Base-by-base conservation (phyloP, 139 green algal species). In the Astrephomene gubernaculifera region DNA sequence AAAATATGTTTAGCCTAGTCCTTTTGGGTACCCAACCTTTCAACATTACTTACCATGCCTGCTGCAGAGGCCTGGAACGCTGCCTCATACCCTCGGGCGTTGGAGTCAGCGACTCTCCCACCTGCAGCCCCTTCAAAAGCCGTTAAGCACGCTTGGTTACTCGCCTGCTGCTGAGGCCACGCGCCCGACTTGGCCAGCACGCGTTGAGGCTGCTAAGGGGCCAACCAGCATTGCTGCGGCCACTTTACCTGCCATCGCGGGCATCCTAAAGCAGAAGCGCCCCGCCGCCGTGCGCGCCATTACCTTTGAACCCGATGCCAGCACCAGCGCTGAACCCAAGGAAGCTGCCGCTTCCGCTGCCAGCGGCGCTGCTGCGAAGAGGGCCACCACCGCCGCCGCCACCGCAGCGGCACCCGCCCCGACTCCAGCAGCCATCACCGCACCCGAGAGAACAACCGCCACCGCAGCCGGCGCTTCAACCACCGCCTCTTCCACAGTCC, bases 71-170 rank as follows among this genome's bases (percentile, higher is more conserved):
- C 73, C 52, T 38, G 78, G 33, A 24, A 10, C 31, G 7, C 35
- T 31, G n/a, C 74, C 36, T 27, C 78, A 74, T 43, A 84, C 78
- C 4, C 21, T 84, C 9, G 78, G 78, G 2, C 63, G 74, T 22
- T 84, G 78, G 78, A 74, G 25, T 5, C 78, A 84, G 43, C 63
- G 63, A 19, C 61, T 84, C 0, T 74, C 78, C 6, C 78, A 84
- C 44, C 63, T 84, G 61, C 63, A 84, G 43, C 36, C 78, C 4
- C 44, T 84, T 1, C 78, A 71, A 24, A 84, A 84, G 35, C 78
- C 60, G 0, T 35, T 84, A 2, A 27, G 54, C 9, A 70, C 78
- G 25, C 61, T 83, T 83, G 6, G 21, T 22, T 6, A 36, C 39
- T 54, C 49, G 14, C 41, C 63, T 9, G 78, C 39, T 9, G 33